Evolutionary conservation across 495 filamentous ascomycete genomes (phyloP), one percentile per base, ranked within the genome.

Genomic region (Neurospora sp.): DNA sequence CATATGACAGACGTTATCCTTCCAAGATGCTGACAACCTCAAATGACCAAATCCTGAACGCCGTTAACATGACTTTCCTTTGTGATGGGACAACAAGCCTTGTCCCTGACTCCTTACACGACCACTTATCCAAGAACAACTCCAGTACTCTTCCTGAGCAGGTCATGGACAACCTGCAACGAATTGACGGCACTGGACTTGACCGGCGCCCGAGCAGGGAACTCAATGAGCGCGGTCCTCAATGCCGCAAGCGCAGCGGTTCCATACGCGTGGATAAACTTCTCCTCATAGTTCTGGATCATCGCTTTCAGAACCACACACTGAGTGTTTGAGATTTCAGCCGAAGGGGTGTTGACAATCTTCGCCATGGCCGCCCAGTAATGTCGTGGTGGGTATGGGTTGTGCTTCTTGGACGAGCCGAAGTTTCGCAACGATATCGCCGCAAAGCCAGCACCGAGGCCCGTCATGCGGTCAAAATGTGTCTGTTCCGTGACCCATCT

Each of bases 381-480:
- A 35, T 94, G 84, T 35, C 84, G 84, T 53, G 92, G 91, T 0
- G 94, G 93, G 77, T 91, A 94, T 0, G 95, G 94, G 73, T 96
- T 96, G 27, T 79, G 79, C 74, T 88, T 85, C 39, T 84, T 83
- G 0, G 89, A 88, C 74, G 86, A 89, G 40, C 85, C 84, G 77
- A 97, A 99, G 75, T 96, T 91, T 40, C 95, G 90, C 7, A 97
- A 84, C 3, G 91, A 86, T 18, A 98, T 82, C 8, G 95, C 87
- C 0, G 94, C 90, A 78, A 89, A 99, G 3, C 96, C 96, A 20
- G 91, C 90, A 0, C 89, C 93, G 1, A 98, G 82, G 3, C 94
- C 96, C 8, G 89, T 91, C 91, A 97, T 95, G 27, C 92, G 87
- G 76, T 93, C 91, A 72, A 86, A 85, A 81, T 98, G 93, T 10